Base-by-base conservation (phyloP, 257 asterid species). In the Nicotiana sylvestris region DNA sequence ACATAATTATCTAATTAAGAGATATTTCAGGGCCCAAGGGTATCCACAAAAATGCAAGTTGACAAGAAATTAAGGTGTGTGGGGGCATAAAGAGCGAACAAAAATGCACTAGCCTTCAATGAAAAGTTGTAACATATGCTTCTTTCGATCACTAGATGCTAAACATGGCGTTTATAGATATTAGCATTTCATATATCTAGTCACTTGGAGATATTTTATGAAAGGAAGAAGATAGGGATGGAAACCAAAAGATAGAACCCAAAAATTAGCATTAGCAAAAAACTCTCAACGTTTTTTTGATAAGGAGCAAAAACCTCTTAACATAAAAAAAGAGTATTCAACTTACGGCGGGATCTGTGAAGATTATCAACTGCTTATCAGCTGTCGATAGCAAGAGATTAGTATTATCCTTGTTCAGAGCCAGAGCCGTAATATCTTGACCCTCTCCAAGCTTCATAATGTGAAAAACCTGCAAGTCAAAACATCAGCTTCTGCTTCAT, bases 291-390 rank as follows among this genome's bases (percentile, higher is more conserved):
- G 57, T 53, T 43, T 43, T 21, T 43, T 43, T 43, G 11, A 8
- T 1, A 7, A 43, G 49, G 49, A 32, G 74, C 35, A 77, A 2
- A 39, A 57, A 53, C 79, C 68, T 60, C 49, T 39, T 46, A 81
- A n/a, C 79, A 61, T 53, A 83, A 64, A 65, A 1, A 57, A 9
- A 12, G 66, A 4, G 69, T 67, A 77, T 68, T 83, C 84, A 86
- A 88, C 99, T 93, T 89, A 96, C 99, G 0, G 99, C 92, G 76
- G 98, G 99, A 87, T 96, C 98, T 77, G 98, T 93, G 87, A 86
- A 96, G 78, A 96, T 88, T 83, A 93, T 91, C 92, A 94, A 85
- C 83, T 94, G 95, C 85, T 88, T 93, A 85, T 93, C 94, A 68
- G 93, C 93, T 58, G 99, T 96, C 57, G 99, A 94, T 86, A 94